Evolutionary conservation across 345 rosid species (phyloP), one percentile per base, ranked within the genome.

Genomic region (Fremontodendron californicum): DNA sequence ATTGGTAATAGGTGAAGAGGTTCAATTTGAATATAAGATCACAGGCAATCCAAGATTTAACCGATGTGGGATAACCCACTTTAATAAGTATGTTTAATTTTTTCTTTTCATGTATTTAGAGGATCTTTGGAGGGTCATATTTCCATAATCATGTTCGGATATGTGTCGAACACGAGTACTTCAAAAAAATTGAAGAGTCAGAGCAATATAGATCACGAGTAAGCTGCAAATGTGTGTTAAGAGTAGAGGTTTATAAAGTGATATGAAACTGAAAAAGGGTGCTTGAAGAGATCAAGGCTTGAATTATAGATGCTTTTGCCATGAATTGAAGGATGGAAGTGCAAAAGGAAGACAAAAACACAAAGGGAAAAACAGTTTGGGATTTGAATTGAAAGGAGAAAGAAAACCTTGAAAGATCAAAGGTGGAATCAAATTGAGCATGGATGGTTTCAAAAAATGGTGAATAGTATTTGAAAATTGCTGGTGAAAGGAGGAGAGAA

Each of bases 291-390:
- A 46, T 63, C 39, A 88, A 76, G 57, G 73, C 45, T 70, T 65
- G 76, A 2, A 87, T 74, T 73, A 79, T 69, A 3, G 69, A 81
- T 55, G 85, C 73, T 78, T 88, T 86, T 13, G 86, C 81, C 19
- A 84, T 75, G 57, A 75, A n/a, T 2, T 62, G 75, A 86, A 80
- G 11, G 77, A 81, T 11, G 82, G 67, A 16, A 81, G 58, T 18
- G 86, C 46, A 48, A 78, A 43, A 66, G 81, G 78, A 16, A 86
- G 73, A 23, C 40, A 71, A 18, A 70, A 51, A 77, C 0, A 71
- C 11, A n/a, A 10, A 37, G 58, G 67, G 52, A 27, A 68, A 66
- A 46, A 71, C 1, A 33, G 71, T 2, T 11, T 51, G 78, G 42
- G 74, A 68, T 18, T 13, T 29, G 74, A 70, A 3, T 37, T 54